Evolutionary conservation across 768 basidiomycete genomes (phyloP).

Genomic region (Grammothele lineata): DNA sequence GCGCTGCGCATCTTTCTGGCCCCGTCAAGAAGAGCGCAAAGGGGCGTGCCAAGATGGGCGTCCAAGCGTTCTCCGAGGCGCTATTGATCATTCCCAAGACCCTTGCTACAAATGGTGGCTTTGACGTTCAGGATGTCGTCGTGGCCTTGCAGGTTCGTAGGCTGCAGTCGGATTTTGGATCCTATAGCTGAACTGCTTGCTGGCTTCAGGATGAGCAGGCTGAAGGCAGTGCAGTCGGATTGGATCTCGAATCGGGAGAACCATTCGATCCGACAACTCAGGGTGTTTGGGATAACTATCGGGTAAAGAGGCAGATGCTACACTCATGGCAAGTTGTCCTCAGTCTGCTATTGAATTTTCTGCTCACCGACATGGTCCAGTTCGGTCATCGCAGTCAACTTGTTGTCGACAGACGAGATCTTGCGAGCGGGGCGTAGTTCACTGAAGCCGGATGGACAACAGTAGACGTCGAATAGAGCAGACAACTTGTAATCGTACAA

Average conservation of each 20-base stretch:
- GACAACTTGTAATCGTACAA: conserved; percentile 9
- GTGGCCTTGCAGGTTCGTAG: conserved; percentile 75
- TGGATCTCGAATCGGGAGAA: conserved; percentile 91
- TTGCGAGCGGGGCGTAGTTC: conserved; percentile 85
- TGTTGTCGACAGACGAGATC: conserved; percentile 95
- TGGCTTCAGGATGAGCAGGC: conserved; percentile 80
- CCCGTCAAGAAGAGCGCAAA: conserved; percentile 82
- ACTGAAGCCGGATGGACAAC: conserved; percentile 73
- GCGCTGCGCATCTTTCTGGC: conserved; percentile 77
- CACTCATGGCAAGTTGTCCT: conserved; percentile 76
- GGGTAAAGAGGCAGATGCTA: conserved; percentile 98
- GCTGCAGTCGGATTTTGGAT: not conserved
- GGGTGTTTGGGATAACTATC: conserved; percentile 98
- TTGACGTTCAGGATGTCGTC: conserved; percentile 93
- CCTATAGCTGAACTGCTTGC: not conserved
- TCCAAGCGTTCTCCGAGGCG: conserved; percentile 95
- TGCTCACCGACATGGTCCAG: conserved; percentile 36
- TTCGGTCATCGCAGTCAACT: conserved; percentile 92
- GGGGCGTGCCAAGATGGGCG: conserved; percentile 94
- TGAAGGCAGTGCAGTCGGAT: conserved; percentile 88
- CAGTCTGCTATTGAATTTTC: conserved; percentile 8
- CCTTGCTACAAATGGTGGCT: conserved; percentile 91
- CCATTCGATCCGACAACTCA: conserved; percentile 94
- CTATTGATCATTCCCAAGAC: conserved; percentile 95
- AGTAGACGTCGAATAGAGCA: conserved; percentile 28